Evolutionary conservation across 2,329 filamentous ascomycete genomes (phyloP), one percentile per base, ranked within the genome.

Genomic region (Whalleya microplaca): DNA sequence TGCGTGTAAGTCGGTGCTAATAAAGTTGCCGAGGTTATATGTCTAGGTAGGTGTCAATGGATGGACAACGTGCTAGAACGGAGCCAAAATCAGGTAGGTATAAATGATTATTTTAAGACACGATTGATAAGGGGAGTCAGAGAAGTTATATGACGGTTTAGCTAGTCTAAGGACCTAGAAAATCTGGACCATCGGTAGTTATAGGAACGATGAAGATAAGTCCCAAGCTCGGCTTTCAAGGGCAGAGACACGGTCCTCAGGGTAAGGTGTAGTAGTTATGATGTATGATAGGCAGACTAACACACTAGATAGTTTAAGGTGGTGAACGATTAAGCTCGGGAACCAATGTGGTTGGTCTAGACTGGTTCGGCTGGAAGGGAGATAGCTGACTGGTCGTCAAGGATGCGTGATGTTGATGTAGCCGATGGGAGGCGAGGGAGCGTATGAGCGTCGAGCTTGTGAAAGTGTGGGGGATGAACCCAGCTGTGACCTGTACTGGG

Each of bases 381-480:
- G 56, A 21, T 58, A 55, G 62, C 62, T 68, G 65, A 68, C 51
- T 69, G 67, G 67, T 54, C 14, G 32, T 37, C 32, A 37, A 37
- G 32, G 32, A 37, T 52, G 63, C 58, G 53, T 48, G 50, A 56
- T 41, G 47, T 32, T 55, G 58, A 53, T 60, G 53, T 68, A 65
- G 63, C 65, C 66, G 65, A 61, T 56, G 56, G 52, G 48, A 53
- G 59, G 41, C 55, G 53, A 56, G 56, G 59, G 42, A 47, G 53
- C 46, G 49, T 53, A 56, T 45, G 48, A 32, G 45, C 19, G 53
- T 49, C 49, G 64, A 68, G 66, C 67, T 69, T 70, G 68, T 70
- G 64, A 71, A 69, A 69, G 64, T 69, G 68, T 69, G 69, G 68
- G 66, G 69, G 62, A 71, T 45, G n/a, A 20, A n/a, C n/a, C n/a